Conservation (phyloP, 768 basidiomycete genomes). For the Tubosaeta sp. region DNA sequence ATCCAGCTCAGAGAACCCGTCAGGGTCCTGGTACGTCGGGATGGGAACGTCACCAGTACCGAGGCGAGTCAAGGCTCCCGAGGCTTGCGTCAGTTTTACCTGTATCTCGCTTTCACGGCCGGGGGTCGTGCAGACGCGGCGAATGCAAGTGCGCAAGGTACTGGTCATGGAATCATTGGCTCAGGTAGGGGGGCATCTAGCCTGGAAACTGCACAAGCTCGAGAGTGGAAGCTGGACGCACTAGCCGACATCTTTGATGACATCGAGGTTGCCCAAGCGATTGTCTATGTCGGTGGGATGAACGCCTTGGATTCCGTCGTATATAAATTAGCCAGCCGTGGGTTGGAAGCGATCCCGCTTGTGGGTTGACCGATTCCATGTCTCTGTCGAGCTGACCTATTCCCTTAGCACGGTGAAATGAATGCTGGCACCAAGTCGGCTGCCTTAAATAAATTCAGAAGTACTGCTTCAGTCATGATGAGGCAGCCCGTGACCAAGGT, state of each 20-base stretch:
- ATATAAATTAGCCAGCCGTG: conserved; percentile 82
- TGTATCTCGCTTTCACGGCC: conserved; percentile 93
- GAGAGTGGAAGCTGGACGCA: conserved; percentile 95
- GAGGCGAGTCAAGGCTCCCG: conserved; percentile 71
- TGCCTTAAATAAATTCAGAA: conserved; percentile 81
- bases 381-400: conserved; percentile 8
- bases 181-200: conserved; percentile 81
- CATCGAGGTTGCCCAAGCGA: conserved; percentile 71
- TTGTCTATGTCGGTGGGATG: conserved; percentile 88
- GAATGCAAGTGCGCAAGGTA: conserved; percentile 38
- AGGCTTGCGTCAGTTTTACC: conserved; percentile 90
- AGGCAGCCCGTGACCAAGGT: conserved; percentile 68
- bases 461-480: conserved; percentile 48
- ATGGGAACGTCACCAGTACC: conserved; percentile 73
- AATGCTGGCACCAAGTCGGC: conserved; percentile 75
- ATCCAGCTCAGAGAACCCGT: conserved; percentile 96
- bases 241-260: conserved; percentile 88
- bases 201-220: conserved; percentile 79
- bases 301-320: conserved; percentile 83
- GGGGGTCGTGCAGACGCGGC: conserved; percentile 63
- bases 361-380: conserved; percentile 44
- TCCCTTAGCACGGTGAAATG: conserved; percentile 85
- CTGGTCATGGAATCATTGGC: conserved; percentile 86
- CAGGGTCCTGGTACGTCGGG: conserved; percentile 91
- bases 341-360: conserved; percentile 83